Percentiles rank a stretch among this genome's conserved stretches.
Conservation (phyloP, 208 protist genomes). For the Kentomonas sorsogonicus region DNA sequence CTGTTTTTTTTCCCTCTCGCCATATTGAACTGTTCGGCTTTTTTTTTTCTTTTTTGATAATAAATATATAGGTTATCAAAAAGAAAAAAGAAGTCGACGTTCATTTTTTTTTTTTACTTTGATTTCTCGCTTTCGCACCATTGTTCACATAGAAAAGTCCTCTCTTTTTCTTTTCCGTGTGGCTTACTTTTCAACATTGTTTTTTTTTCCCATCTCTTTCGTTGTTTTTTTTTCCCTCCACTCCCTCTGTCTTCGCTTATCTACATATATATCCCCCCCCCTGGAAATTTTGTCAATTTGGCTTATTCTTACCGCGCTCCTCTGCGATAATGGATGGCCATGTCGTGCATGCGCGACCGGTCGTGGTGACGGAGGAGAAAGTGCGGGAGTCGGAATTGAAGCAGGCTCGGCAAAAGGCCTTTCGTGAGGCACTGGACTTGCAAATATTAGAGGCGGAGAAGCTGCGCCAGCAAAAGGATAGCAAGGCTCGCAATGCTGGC, state of each 20-base stretch:
- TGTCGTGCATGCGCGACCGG: slow-evolving; percentile 38
- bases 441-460: slow-evolving; percentile 48
- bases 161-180: not conserved
- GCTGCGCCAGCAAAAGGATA: slow-evolving; percentile 7
- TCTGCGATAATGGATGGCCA: slow-evolving; percentile 6
- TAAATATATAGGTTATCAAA: not conserved
- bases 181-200: not conserved
- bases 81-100: not conserved
- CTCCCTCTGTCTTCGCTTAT: too few relatives aligned
- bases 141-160: not conserved
- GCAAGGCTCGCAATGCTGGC: not conserved
- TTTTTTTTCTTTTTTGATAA: slow-evolving; percentile 4
- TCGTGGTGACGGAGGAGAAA: slow-evolving; percentile 56
- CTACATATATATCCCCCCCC: too few relatives aligned
- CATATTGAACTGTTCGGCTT: slow-evolving; percentile 4
- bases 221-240: slow-evolving; percentile 9
- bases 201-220: slow-evolving; percentile 1
- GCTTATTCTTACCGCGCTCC: not conserved
- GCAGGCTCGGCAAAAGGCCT: slow-evolving; percentile 52
- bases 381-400: slow-evolving; percentile 48
- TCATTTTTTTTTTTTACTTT: slow-evolving; percentile 8
- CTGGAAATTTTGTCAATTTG: not conserved
- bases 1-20: too few relatives aligned
- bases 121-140: too few relatives aligned
- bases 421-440: slow-evolving; percentile 58